A percentile compares a stretch with the other conserved stretches of the same genome.
These are phyloP conservation scores for Trichoderma sp. DNA, from an alignment of 2,329 filamentous ascomycete species.

Conservation along the genomic window DNA sequence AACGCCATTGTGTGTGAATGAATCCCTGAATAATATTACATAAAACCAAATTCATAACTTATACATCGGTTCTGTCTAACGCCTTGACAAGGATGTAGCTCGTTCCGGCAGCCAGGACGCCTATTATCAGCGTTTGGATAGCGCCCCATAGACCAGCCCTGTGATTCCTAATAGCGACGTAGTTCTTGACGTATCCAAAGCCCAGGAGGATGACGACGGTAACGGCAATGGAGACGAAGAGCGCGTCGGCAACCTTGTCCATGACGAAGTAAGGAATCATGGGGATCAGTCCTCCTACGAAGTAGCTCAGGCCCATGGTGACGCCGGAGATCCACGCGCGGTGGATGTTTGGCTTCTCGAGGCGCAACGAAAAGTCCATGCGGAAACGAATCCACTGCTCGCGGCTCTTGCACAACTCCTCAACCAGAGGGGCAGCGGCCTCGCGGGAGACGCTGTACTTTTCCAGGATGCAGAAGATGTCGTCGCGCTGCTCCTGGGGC, in stretches of 20 bases:
- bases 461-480: constrained; percentile 50
- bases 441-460: constrained; percentile 47
- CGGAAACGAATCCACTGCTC: constrained; percentile 55
- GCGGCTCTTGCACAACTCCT: constrained; percentile 47
- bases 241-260: constrained; percentile 41
- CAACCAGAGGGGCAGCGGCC: constrained; percentile 45
- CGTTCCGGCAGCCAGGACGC: constrained; percentile 62
- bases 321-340: constrained; percentile 55
- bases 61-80: constrained; percentile 41
- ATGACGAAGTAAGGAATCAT: constrained; percentile 67
- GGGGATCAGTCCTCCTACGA: constrained; percentile 68
- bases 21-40: not conserved
- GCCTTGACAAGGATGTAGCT: constrained; percentile 61
- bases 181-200: constrained; percentile 66
- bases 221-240: constrained; percentile 58
- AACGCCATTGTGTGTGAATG: constrained; percentile 15
- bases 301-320: constrained; percentile 67
- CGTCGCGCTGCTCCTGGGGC: constrained; percentile 45
- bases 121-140: constrained; percentile 62
- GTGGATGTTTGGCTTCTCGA: constrained; percentile 44
- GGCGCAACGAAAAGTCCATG: constrained; percentile 56
- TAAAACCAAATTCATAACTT: not conserved
- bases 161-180: constrained; percentile 49
- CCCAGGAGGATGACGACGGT: constrained; percentile 59
- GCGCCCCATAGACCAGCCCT: constrained; percentile 56